These are phyloP conservation scores for Trichoderma aggressivum DNA, from an alignment of 2,329 filamentous ascomycete genomes.

Conservation along the genomic window DNA sequence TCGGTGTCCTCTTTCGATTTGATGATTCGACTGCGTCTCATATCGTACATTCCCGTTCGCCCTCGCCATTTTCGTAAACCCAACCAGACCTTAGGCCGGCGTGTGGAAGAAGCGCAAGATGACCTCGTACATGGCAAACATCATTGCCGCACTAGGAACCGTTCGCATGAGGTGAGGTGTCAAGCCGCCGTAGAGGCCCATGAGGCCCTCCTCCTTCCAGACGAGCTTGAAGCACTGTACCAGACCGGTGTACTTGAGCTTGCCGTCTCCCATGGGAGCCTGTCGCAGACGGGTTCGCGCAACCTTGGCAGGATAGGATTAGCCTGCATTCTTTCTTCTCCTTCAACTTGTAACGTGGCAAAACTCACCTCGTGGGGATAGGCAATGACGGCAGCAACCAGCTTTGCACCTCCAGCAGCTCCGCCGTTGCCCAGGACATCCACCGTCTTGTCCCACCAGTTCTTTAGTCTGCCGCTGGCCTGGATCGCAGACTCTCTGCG, in stretches of 20 bases:
- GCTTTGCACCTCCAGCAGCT: slow-evolving; percentile 79
- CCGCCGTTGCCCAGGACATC: slow-evolving; percentile 75
- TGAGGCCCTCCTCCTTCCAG: slow-evolving; percentile 83
- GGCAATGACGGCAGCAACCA: slow-evolving; percentile 77
- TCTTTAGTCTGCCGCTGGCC: slow-evolving; percentile 60
- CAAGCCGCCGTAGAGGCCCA: slow-evolving; percentile 82
- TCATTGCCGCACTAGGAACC: slow-evolving; percentile 89
- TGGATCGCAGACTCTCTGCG: slow-evolving; percentile 58
- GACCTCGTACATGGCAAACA: slow-evolving; percentile 83
- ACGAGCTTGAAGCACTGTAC: slow-evolving; percentile 85
- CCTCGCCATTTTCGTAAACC: neutral
- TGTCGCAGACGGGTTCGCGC: slow-evolving; percentile 81
- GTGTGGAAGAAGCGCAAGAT: slow-evolving; percentile 50
- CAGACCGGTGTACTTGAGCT: slow-evolving; percentile 82
- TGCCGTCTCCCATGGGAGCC: slow-evolving; percentile 68
- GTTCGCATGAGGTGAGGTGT: slow-evolving; percentile 89
- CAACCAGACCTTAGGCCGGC: slow-evolving; percentile 28
- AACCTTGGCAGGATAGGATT: slow-evolving; percentile 47
- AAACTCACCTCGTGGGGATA: slow-evolving; percentile 82
- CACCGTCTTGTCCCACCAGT: slow-evolving; percentile 69
- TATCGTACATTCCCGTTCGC: neutral
- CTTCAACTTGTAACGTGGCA: neutral
- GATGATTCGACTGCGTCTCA: neutral
- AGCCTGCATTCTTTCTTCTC: neutral
- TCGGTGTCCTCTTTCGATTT: neutral